These are phyloP conservation scores for Talaromyces sp. DNA, from an alignment of 2,329 filamentous ascomycete genomes.

Conservation along the genomic window DNA sequence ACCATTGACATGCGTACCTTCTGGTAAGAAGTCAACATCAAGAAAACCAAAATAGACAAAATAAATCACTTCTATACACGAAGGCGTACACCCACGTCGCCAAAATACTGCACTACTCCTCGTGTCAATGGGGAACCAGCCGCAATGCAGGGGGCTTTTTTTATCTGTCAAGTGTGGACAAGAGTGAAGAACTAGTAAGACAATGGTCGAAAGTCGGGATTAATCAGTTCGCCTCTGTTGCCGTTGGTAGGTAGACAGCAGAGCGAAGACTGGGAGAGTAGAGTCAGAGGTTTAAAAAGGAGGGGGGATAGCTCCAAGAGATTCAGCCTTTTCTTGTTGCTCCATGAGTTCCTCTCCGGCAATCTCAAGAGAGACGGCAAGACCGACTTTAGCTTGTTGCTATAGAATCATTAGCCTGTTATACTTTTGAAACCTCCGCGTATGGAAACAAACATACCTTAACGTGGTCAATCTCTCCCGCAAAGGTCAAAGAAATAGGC, in stretches of 20 bases:
- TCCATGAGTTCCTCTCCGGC: slow-evolving; percentile 80
- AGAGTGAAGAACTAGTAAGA: slow-evolving; percentile 44
- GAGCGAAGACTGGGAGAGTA: not conserved
- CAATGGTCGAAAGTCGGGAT: slow-evolving; percentile 28
- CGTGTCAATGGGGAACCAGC: slow-evolving; percentile 26
- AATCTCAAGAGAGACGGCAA: slow-evolving; percentile 87
- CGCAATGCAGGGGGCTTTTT: slow-evolving; percentile 26
- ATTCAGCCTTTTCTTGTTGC: slow-evolving; percentile 60
- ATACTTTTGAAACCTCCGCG: not conserved
- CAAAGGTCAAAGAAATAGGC: slow-evolving; percentile 88
- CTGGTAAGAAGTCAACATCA: slow-evolving; percentile 7
- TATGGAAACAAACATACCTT: slow-evolving; percentile 62
- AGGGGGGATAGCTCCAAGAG: slow-evolving; percentile 43
- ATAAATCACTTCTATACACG: slow-evolving; percentile 37
- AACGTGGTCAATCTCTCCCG: slow-evolving; percentile 91
- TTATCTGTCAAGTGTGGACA: slow-evolving; percentile 18
- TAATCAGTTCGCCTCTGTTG: slow-evolving; percentile 17
- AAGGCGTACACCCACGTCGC: slow-evolving; percentile 31
- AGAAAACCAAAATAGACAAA: slow-evolving; percentile 15
- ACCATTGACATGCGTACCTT: not conserved
- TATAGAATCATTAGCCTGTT: slow-evolving; percentile 35
- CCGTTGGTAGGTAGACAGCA: slow-evolving; percentile 7
- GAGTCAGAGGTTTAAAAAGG: slow-evolving; percentile 40
- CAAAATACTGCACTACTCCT: slow-evolving; percentile 33
- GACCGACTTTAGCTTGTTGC: slow-evolving; percentile 92